These are phyloP conservation scores for Fagus sylvatica DNA, from an alignment of 306 rosid genomes.

Conservation along the genomic window DNA sequence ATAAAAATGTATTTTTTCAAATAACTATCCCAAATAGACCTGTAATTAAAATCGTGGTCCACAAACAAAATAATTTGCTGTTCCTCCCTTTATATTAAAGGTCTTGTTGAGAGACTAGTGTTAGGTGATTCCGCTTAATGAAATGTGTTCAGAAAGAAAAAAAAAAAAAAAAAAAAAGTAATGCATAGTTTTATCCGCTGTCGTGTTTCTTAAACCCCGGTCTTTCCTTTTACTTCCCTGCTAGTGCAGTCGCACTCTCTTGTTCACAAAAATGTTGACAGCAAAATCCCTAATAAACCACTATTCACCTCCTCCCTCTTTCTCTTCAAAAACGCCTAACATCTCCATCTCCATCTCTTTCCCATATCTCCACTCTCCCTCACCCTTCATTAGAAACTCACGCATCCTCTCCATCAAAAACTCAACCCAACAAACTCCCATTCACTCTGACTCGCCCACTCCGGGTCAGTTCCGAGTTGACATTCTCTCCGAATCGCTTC, in stretches of 20 bases:
- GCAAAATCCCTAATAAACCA: conserved; percentile 48
- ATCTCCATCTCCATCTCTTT: conserved; percentile 18
- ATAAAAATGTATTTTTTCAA: too few relatives aligned
- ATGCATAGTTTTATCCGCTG: too few relatives aligned
- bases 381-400: conserved; percentile 31
- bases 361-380: conserved; percentile 11
- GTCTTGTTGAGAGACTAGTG: too few relatives aligned
- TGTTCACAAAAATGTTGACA: conserved; percentile 37
- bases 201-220: too few relatives aligned
- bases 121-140: too few relatives aligned
- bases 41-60: too few relatives aligned
- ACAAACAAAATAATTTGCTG: too few relatives aligned
- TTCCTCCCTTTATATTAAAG: too few relatives aligned
- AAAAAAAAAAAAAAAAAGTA: too few relatives aligned
- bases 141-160: too few relatives aligned
- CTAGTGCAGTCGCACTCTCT: background rate
- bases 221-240: background rate
- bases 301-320: conserved; percentile 24
- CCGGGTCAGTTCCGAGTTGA: conserved; percentile 86
- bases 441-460: conserved; percentile 14
- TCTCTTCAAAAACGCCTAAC: conserved; percentile 4
- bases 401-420: conserved; percentile 21
- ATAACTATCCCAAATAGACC: too few relatives aligned
- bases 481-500: conserved; percentile 87
- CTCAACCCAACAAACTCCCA: conserved; percentile 15